Base-by-base conservation (phyloP, 2,329 filamentous ascomycete species). In the Sclerotinia spermophila region DNA sequence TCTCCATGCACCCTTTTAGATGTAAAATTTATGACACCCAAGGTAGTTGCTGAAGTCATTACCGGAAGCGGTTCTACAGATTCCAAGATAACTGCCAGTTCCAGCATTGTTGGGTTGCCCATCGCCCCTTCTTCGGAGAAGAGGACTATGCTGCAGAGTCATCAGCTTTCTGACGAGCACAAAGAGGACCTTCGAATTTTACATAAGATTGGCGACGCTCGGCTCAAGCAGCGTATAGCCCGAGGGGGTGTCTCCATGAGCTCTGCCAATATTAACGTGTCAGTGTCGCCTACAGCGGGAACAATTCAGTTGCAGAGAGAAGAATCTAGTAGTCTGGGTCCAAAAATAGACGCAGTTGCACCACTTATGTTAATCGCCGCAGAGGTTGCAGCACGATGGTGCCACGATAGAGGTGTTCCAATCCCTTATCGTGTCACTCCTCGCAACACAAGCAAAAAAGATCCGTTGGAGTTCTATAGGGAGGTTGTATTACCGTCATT, bases 331-430 rank as follows among this genome's bases (percentile, higher is more conserved):
- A 66, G n/a, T 33, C 38, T 10, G 2, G 48, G 17, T 3, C 33
- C 60, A 30, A 70, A 30, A 27, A 55, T 67, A 45, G 69, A 70
- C 27, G 42, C 58, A 21, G 69, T 70, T 60, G 69, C 69, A 51
- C 69, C 82, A 70, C 75, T 83, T 35, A 92, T 91, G 89, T 82
- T 86, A 51, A 81, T 90, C 5, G 89, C 87, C 19, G 87, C 87
- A 68, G 84, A 90, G 75, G 81, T 89, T 38, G 87, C 86, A 51
- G 89, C 88, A 30, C 82, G 81, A 42, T 92, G 87, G 87, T 90
- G 87, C 76, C 77, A 82, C 61, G 82, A 84, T 33, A 85, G 88
- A 65, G 80, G 82, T 30, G 85, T 92, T 67, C 85, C 88, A 48
- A 82, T 88, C 40, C 87, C 88, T 11, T 91, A 86, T 79, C 86